phyloP scores from a whole-genome alignment of 257 asterid genomes.

The Craterostigma plantagineum region DNA sequence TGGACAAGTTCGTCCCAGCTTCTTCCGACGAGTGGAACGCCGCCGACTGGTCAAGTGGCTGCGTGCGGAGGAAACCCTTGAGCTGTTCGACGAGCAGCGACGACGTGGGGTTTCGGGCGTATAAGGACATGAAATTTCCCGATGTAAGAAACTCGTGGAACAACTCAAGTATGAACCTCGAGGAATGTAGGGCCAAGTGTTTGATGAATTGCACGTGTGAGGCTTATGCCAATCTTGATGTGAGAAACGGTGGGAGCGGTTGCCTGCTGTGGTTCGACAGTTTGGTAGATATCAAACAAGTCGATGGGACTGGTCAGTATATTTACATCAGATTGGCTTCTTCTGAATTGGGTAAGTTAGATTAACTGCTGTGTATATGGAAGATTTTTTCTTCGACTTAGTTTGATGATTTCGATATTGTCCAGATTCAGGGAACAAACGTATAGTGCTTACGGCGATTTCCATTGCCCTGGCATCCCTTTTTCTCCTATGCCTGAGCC shows the following conservation, averaged over 20 bases:
- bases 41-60: slow-evolving; percentile 73
- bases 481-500: no score
- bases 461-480: no score
- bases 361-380: background rate
- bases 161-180: slow-evolving; percentile 22
- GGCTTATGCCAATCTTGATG: slow-evolving; percentile 40
- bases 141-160: slow-evolving; percentile 44
- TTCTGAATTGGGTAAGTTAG: slow-evolving; percentile 41
- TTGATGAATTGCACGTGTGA: slow-evolving; percentile 46
- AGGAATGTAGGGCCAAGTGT: slow-evolving; percentile 37
- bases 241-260: slow-evolving; percentile 39
- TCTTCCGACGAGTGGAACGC: slow-evolving; percentile 51
- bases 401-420: slow-evolving; percentile 4
- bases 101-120: slow-evolving; percentile 16
- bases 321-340: slow-evolving; percentile 48
- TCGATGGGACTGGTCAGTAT: slow-evolving; percentile 50
- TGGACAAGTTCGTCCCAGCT: slow-evolving; percentile 41
- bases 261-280: slow-evolving; percentile 57
- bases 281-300: slow-evolving; percentile 68
- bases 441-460: no score
- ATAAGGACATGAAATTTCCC: slow-evolving; percentile 55
- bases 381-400: background rate
- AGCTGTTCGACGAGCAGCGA: slow-evolving; percentile 23
- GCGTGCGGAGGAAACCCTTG: slow-evolving; percentile 24
- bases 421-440: no score